These are phyloP conservation scores for Neoconidiobolus thromboides DNA, from an alignment of 371 early-diverging fungal species.

Conservation along the genomic window DNA sequence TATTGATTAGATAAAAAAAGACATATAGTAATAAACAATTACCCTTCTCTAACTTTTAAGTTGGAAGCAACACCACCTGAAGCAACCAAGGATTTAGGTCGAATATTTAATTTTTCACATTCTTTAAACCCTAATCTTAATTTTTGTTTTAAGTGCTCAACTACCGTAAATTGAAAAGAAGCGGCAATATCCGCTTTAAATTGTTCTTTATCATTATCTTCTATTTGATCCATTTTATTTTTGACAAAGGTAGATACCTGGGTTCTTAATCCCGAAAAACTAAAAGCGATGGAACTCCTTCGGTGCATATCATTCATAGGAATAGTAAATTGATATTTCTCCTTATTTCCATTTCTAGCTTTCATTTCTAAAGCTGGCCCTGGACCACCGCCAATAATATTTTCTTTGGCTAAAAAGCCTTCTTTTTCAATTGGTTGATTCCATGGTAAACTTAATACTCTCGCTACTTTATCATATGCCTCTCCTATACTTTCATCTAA, in stretches of 20 bases:
- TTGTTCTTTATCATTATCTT: slow-evolving; percentile 1
- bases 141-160: slow-evolving; percentile 47
- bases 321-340: slow-evolving; percentile 24
- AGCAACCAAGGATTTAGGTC: slow-evolving; percentile 40
- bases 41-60: slow-evolving; percentile 20
- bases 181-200: slow-evolving; percentile 42
- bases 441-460: slow-evolving; percentile 46
- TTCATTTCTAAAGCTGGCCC: slow-evolving; percentile 54
- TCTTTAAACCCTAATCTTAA: slow-evolving; percentile 30
- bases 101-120: slow-evolving; percentile 17
- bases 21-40: slow-evolving; percentile 1
- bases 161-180: slow-evolving; percentile 45
- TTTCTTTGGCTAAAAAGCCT: slow-evolving; percentile 8
- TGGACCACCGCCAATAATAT: slow-evolving; percentile 31
- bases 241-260: slow-evolving; percentile 26
- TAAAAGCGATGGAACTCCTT: slow-evolving; percentile 32
- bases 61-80: slow-evolving; percentile 78
- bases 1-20: not conserved
- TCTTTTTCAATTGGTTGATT: slow-evolving; percentile 8
- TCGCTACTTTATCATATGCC: slow-evolving; percentile 61
- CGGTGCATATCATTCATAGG: slow-evolving; percentile 40
- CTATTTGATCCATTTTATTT: slow-evolving; percentile 8
- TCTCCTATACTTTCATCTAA: slow-evolving; percentile 67
- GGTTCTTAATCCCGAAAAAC: slow-evolving; percentile 64
- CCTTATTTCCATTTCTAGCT: slow-evolving; percentile 18